These are phyloP conservation scores for Dactylis glomerata DNA, from an alignment of 176 grass and related monocot species.

Conservation along the genomic window DNA sequence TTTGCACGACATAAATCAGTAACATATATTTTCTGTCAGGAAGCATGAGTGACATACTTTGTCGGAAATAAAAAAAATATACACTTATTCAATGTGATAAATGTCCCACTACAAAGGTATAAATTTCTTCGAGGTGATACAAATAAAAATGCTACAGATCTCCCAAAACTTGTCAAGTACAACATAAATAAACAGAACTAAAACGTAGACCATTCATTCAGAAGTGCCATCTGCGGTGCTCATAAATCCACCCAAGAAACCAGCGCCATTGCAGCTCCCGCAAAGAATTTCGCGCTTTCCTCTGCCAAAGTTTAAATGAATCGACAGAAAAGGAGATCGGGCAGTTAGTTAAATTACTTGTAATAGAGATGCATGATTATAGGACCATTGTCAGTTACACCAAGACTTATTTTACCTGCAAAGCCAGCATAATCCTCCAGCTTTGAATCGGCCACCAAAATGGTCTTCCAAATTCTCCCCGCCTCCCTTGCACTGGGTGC, in stretches of 20 bases:
- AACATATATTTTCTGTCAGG: not conserved
- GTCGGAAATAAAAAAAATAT: not conserved
- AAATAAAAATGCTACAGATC: not conserved
- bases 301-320: constrained; percentile 31
- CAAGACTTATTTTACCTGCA: constrained; percentile 64
- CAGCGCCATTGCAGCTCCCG: constrained; percentile 88
- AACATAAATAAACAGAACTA: not conserved
- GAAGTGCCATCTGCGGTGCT: constrained; percentile 71
- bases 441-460: constrained; percentile 91
- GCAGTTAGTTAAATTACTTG: not conserved
- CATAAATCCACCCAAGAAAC: constrained; percentile 84
- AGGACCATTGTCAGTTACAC: not conserved
- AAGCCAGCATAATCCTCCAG: constrained; percentile 84
- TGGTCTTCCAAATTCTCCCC: constrained; percentile 87
- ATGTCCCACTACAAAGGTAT: not conserved
- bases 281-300: constrained; percentile 89
- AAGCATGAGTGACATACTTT: not conserved
- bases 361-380: not conserved
- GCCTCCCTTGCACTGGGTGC: constrained; percentile 63
- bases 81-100: constrained; percentile 2
- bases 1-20: not conserved
- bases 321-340: not conserved
- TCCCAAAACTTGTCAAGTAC: constrained; percentile 18
- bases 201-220: not conserved
- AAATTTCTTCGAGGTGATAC: not conserved